Evolutionary conservation across 2,329 filamentous ascomycete species (phyloP).

Genomic region (Lasiodiplodia citricola): DNA sequence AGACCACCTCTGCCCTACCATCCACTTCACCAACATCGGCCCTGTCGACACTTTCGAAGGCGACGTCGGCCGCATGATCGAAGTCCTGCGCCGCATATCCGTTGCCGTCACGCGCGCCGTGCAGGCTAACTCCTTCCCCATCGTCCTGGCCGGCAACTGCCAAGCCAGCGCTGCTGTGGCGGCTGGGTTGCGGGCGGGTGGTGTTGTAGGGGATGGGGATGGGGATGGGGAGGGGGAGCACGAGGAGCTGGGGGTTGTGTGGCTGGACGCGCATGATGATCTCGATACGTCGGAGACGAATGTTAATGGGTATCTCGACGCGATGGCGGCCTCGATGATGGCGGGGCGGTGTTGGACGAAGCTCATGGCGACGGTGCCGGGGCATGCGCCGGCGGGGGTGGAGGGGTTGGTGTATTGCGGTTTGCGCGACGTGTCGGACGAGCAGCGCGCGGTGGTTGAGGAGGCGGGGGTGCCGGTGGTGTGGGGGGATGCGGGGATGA

Average conservation of each 20-base stretch:
- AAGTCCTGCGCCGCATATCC: conserved; percentile 47
- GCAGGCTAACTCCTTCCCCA: conserved; percentile 40
- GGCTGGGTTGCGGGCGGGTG: conserved; percentile 37
- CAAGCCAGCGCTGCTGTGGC: conserved; percentile 44
- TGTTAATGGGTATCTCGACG: conserved; percentile 46
- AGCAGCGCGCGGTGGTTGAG: conserved; percentile 40
- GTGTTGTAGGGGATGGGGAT: too few species aligned
- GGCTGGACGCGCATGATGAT: conserved; percentile 54
- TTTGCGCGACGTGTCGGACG: conserved; percentile 35
- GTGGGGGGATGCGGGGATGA: conserved; percentile 26
- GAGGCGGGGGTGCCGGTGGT: conserved; percentile 34
- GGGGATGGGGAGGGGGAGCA: neutral
- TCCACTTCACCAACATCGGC: conserved; percentile 36
- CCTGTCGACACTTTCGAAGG: conserved; percentile 46
- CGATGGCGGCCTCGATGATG: conserved; percentile 46
- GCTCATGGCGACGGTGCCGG: conserved; percentile 41
- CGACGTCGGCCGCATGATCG: conserved; percentile 49
- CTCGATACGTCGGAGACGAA: conserved; percentile 45
- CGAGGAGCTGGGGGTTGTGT: conserved; percentile 40
- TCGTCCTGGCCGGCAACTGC: conserved; percentile 50
- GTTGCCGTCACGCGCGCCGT: conserved; percentile 37
- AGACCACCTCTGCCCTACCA: conserved; percentile 31
- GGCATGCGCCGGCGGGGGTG: conserved; percentile 29
- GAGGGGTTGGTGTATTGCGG: conserved; percentile 35
- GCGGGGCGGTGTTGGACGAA: conserved; percentile 41